Evolutionary conservation across 495 filamentous ascomycete genomes (phyloP).

Genomic region (Daldinia vernicosa): DNA sequence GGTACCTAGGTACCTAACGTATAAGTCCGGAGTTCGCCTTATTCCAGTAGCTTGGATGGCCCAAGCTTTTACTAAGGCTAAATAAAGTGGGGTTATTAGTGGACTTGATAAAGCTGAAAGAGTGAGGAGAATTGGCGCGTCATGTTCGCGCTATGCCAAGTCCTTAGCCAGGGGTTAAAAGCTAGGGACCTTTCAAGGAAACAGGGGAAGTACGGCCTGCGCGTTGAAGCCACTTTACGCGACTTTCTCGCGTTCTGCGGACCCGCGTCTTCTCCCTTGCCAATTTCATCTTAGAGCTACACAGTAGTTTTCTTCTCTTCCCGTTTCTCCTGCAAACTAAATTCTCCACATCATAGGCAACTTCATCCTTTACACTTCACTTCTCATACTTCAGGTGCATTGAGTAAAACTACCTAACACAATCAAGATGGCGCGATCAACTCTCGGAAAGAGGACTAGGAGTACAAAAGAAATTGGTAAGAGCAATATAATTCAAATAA

Average conservation of each 20-base stretch:
- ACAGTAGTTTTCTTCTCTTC: conserved; percentile 15
- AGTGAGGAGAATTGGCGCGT: not conserved
- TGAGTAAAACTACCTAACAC: not conserved
- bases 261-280: conserved; percentile 45
- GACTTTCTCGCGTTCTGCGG: conserved; percentile 37
- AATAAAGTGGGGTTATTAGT: conserved; percentile 10
- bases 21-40: conserved; percentile 55
- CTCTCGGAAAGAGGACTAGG: conserved; percentile 79
- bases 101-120: not conserved
- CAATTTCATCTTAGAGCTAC: conserved; percentile 24
- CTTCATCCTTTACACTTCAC: conserved; percentile 4
- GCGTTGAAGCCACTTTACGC: conserved; percentile 39
- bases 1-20: too few species aligned
- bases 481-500: conserved; percentile 38
- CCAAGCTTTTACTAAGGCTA: not conserved
- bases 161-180: not conserved
- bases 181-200: not conserved
- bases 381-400: not conserved
- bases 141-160: conserved; percentile 4
- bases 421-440: conserved; percentile 66
- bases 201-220: not conserved
- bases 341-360: conserved; percentile 1
- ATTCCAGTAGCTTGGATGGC: conserved; percentile 43
- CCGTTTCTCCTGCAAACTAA: conserved; percentile 5
- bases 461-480: conserved; percentile 66